A percentile compares a stretch with the other conserved stretches of the same genome.
Conservation (phyloP, 306 rosid species). For the Hylodesmum podocarpum region DNA sequence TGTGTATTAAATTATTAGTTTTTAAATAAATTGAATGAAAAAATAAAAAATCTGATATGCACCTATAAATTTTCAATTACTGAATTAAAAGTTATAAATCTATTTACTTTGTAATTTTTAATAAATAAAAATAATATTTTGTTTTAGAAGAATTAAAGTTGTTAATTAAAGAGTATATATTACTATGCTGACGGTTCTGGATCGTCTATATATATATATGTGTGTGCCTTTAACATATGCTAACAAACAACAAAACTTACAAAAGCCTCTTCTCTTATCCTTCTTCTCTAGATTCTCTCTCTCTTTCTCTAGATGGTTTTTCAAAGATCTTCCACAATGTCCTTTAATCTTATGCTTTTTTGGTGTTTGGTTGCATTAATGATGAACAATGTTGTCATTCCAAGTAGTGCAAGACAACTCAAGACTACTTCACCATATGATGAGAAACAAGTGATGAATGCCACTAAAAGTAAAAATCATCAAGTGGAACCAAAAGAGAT, state of each 20-base stretch:
- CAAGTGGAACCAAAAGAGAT: not conserved
- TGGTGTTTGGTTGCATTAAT: constrained; percentile 23
- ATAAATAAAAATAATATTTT: too few species aligned
- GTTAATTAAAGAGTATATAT: too few species aligned
- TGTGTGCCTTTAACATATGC: not conserved
- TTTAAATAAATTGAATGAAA: too few species aligned
- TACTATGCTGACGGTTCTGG: too few species aligned
- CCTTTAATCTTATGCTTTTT: constrained; percentile 3
- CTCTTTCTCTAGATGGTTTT: not conserved
- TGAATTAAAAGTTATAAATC: too few species aligned
- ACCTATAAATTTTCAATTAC: too few species aligned
- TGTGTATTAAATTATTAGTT: too few species aligned
- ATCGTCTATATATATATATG: too few species aligned
- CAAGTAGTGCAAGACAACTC: constrained; percentile 19
- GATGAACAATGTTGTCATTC: not conserved
- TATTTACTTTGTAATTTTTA: too few species aligned
- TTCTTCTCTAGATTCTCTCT: not conserved
- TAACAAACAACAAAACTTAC: not conserved
- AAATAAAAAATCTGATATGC: too few species aligned
- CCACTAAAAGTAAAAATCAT: not conserved
- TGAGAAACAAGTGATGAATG: not conserved
- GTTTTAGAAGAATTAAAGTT: too few species aligned
- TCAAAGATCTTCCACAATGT: not conserved
- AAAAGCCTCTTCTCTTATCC: not conserved
- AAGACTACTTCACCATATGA: not conserved